These are phyloP conservation scores for Penicillium mononematosum DNA, from an alignment of 495 filamentous ascomycete genomes.

Conservation along the genomic window DNA sequence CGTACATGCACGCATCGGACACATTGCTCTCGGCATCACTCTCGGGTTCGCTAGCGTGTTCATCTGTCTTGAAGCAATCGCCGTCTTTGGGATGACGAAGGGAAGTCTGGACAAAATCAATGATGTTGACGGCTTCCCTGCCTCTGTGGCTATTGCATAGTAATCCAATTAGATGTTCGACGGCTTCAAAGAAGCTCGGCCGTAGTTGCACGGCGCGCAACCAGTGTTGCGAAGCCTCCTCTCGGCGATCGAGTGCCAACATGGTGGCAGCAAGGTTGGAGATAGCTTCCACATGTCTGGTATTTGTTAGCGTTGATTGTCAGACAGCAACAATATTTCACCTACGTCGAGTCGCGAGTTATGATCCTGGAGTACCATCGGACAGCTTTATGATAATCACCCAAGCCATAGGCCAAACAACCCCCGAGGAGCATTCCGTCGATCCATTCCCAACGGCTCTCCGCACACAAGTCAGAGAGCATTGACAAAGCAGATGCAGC, in stretches of 20 bases:
- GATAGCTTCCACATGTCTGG: conserved; percentile 88
- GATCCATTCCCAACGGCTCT: conserved; percentile 90
- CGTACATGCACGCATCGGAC: conserved; percentile 51
- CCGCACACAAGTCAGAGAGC: conserved; percentile 75
- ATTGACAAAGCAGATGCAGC: conserved; percentile 75
- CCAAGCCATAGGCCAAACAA: conserved; percentile 89
- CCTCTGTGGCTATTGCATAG: conserved; percentile 79
- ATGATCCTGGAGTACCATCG: conserved; percentile 89
- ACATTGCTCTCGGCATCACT: conserved; percentile 52
- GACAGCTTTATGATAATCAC: conserved; percentile 80
- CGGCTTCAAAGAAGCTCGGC: conserved; percentile 92
- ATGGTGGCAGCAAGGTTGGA: conserved; percentile 90
- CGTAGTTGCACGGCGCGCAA: conserved; percentile 74
- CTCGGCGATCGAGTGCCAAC: conserved; percentile 74
- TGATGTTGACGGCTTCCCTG: conserved; percentile 83
- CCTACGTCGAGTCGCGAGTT: conserved; percentile 74
- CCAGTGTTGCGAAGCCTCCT: conserved; percentile 89
- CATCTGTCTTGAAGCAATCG: conserved; percentile 50
- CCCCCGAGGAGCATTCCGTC: conserved; percentile 94
- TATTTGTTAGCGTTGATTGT: conserved; percentile 11
- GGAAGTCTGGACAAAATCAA: conserved; percentile 81
- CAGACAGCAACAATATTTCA: conserved; percentile 10
- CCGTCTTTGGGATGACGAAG: conserved; percentile 56
- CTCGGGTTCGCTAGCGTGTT: conserved; percentile 56
- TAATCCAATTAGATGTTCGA: conserved; percentile 90